phyloP scores from a whole-genome alignment of 2,329 filamentous ascomycete genomes.

The Epichloe uncinata region DNA sequence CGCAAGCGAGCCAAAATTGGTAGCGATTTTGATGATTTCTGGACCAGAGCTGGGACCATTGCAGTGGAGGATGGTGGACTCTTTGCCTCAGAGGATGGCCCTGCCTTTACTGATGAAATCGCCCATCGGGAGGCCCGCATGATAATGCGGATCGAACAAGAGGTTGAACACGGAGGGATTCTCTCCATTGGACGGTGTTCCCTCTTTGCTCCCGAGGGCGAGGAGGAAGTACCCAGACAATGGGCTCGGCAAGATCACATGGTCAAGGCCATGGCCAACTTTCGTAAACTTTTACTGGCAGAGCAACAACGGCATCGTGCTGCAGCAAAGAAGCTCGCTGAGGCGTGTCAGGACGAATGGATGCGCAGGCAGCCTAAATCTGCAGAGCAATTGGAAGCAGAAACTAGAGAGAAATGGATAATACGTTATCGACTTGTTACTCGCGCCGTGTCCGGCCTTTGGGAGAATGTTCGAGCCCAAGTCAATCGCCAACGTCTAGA shows the following conservation, averaged over 20 bases:
- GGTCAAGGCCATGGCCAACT: slow-evolving; percentile 63
- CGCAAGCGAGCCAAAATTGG: slow-evolving; percentile 39
- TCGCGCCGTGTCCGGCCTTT: slow-evolving; percentile 40
- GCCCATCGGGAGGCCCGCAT: slow-evolving; percentile 54
- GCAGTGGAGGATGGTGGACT: slow-evolving; percentile 46
- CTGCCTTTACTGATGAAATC: slow-evolving; percentile 45
- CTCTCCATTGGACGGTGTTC: slow-evolving; percentile 59
- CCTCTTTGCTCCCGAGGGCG: slow-evolving; percentile 57
- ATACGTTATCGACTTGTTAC: slow-evolving; percentile 60
- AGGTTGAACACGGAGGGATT: slow-evolving; percentile 60
- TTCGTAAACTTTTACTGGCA: slow-evolving; percentile 63
- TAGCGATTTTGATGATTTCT: slow-evolving; percentile 44
- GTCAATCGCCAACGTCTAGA: slow-evolving; percentile 46
- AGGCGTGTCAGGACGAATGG: slow-evolving; percentile 67
- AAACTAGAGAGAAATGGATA: slow-evolving; percentile 56
- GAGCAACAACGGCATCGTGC: slow-evolving; percentile 68
- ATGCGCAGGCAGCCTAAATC: slow-evolving; percentile 59
- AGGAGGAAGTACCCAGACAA: slow-evolving; percentile 60
- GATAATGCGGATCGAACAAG: slow-evolving; percentile 58
- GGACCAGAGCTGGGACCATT: slow-evolving; percentile 34
- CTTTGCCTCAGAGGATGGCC: slow-evolving; percentile 40
- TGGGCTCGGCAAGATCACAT: slow-evolving; percentile 86
- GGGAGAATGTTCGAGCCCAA: slow-evolving; percentile 50
- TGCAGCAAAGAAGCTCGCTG: slow-evolving; percentile 67
- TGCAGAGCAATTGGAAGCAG: slow-evolving; percentile 67